phyloP scores from a whole-genome alignment of 805 yeast species.

The Candida montana region DNA sequence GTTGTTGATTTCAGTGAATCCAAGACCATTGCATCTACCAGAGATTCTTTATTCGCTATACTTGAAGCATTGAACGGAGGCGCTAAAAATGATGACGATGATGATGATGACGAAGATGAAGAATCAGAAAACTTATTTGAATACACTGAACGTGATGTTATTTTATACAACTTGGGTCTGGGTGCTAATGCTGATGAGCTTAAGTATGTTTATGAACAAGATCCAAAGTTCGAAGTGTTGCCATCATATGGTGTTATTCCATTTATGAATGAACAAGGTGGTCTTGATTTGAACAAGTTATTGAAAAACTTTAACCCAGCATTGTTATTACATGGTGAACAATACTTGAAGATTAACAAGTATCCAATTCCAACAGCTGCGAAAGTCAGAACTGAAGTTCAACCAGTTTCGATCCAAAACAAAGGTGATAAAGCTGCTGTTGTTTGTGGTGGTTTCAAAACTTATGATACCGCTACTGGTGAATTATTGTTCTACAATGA shows the following conservation, averaged over 20 bases:
- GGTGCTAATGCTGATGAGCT: conserved; percentile 80
- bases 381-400: conserved; percentile 50
- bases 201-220: conserved; percentile 73
- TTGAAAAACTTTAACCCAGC: conserved; percentile 85
- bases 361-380: conserved; percentile 78
- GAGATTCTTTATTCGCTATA: conserved; percentile 78
- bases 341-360: conserved; percentile 70
- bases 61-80: conserved; percentile 52
- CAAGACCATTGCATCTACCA: conserved; percentile 51
- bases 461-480: conserved; percentile 63
- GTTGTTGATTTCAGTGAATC: conserved; percentile 59
- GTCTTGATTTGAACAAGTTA: conserved; percentile 50
- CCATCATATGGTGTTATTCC: conserved; percentile 92
- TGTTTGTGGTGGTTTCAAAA: conserved; percentile 66
- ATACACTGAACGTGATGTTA: conserved; percentile 65
- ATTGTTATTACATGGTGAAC: conserved; percentile 92
- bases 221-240: conserved; percentile 71
- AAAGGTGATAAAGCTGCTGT: conserved; percentile 81
- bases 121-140: conserved; percentile 42
- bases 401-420: conserved; percentile 71
- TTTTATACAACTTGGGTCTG: conserved; percentile 82
- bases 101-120: conserved; percentile 39
- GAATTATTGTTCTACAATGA: conserved; percentile 73
- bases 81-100: conserved; percentile 30
- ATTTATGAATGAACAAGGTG: conserved; percentile 59